Evolutionary conservation across 169 alveolate genomes (phyloP).

Genomic region (Cyclospora cayetanensis): DNA sequence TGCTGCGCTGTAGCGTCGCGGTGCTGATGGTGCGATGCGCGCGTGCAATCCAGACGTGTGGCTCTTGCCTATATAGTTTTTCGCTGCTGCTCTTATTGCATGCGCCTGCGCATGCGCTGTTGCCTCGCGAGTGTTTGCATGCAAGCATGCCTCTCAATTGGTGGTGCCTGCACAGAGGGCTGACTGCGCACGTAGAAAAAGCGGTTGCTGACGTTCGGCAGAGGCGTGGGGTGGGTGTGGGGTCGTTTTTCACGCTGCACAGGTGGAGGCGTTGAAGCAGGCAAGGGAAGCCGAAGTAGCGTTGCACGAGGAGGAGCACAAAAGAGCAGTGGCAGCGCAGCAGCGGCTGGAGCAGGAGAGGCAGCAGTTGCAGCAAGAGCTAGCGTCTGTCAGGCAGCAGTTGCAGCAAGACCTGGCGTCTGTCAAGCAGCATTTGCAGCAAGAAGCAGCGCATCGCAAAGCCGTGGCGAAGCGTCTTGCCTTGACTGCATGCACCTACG

Average conservation of each 20-base stretch:
- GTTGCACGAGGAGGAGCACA: not conserved
- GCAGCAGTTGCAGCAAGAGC: conserved; percentile 3
- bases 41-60: too few species aligned
- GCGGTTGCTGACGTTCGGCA: too few species aligned
- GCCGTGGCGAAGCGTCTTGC: not conserved
- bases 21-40: too few species aligned
- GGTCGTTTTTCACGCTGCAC: not conserved
- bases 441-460: not conserved
- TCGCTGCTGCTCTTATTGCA: too few species aligned
- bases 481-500: not conserved
- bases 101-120: too few species aligned
- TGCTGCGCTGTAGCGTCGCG: too few species aligned
- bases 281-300: conserved; percentile 31
- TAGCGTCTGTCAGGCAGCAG: too few species aligned
- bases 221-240: not conserved
- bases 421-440: not conserved
- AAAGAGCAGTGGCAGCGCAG: not conserved
- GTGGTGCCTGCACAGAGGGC: too few species aligned
- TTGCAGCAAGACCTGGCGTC: not conserved
- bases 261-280: conserved; percentile 43
- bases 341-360: not conserved
- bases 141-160: too few species aligned
- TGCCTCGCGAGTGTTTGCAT: too few species aligned
- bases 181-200: too few species aligned
- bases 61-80: too few species aligned